Evolutionary conservation across 2,329 filamentous ascomycete species (phyloP).

Genomic region (Ophiostoma sp.): DNA sequence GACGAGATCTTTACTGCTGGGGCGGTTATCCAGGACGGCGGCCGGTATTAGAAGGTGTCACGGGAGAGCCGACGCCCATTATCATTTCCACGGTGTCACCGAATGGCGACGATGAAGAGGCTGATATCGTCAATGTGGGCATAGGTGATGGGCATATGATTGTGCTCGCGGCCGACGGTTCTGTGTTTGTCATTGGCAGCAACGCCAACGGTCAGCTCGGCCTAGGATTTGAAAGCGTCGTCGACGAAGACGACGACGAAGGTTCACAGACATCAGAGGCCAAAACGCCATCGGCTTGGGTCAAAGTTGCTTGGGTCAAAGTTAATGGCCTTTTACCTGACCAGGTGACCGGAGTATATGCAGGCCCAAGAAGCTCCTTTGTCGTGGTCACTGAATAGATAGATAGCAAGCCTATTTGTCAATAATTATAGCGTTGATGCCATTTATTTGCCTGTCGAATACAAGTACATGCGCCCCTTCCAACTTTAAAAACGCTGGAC

Average conservation of each 20-base stretch:
- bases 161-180: conserved; percentile 50
- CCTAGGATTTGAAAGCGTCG: conserved; percentile 31
- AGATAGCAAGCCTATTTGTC: not conserved
- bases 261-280: conserved; percentile 26
- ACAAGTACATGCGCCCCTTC: conserved; percentile 28
- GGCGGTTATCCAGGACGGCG: conserved; percentile 45
- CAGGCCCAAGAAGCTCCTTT: conserved; percentile 53
- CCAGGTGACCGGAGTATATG: conserved; percentile 45
- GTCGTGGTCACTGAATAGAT: conserved; percentile 37
- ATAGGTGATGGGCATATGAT: conserved; percentile 62
- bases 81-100: conserved; percentile 43
- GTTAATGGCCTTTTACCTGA: conserved; percentile 38
- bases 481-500: not conserved
- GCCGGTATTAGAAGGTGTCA: conserved; percentile 31
- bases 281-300: conserved; percentile 31
- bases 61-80: conserved; percentile 44
- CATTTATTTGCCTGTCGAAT: conserved; percentile 24
- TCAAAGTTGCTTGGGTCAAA: conserved; percentile 45
- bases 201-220: conserved; percentile 63
- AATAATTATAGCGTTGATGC: conserved; percentile 16
- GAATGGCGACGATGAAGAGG: conserved; percentile 51
- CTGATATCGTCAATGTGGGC: conserved; percentile 55
- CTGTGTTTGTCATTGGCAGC: conserved; percentile 56
- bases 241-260: not conserved
- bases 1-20: conserved; percentile 63